Evolutionary conservation across 2,329 filamentous ascomycete genomes (phyloP), one percentile per base, ranked within the genome.

Genomic region (Colletotrichum sp.): DNA sequence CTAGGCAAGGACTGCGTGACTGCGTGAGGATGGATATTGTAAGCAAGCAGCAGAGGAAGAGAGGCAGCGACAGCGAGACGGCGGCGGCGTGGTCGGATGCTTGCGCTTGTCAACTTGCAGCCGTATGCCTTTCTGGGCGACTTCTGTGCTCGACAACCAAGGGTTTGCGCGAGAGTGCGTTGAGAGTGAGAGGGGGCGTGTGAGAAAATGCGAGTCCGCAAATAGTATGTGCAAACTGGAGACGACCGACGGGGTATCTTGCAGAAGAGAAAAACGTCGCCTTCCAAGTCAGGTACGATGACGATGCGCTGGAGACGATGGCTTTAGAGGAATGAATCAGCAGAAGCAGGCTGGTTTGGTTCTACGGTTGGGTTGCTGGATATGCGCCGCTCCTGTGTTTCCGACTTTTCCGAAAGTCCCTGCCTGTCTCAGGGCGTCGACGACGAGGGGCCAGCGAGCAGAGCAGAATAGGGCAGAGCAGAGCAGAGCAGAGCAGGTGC

Each of bases 101-200:
- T 32, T 68, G 70, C 70, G 70, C 74, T 69, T 76, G 69, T 74
- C 71, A 64, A 71, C 19, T 52, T 71, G 72, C 68, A 71, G 72
- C 59, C 39, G 69, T 34, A 52, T 61, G 59, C 36, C 36, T 49
- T 59, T 72, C 62, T 66, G 29, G 67, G 59, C 34, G 72, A 65
- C 29, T 32, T 72, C 62, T 65, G 49, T 63, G 62, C 52, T 66
- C 39, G 36, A 39, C 36, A 32, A 65, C n/a, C 34, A 34, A 66
- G 69, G 69, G 61, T 75, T 72, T 72, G 69, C 69, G 72, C 62
- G 62, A 75, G 61, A 55, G 62, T 75, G 67, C 57, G 16, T 67
- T 34, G 44, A 55, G 59, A 19, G 16, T 39, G 8, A 19, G 72
- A 27, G 55, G 27, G 49, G 44, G 72, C 19, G 67, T 59, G 59